phyloP scores from a whole-genome alignment of 129 eudicot genomes.

The sunflower (Helianthus annuus) region DNA sequence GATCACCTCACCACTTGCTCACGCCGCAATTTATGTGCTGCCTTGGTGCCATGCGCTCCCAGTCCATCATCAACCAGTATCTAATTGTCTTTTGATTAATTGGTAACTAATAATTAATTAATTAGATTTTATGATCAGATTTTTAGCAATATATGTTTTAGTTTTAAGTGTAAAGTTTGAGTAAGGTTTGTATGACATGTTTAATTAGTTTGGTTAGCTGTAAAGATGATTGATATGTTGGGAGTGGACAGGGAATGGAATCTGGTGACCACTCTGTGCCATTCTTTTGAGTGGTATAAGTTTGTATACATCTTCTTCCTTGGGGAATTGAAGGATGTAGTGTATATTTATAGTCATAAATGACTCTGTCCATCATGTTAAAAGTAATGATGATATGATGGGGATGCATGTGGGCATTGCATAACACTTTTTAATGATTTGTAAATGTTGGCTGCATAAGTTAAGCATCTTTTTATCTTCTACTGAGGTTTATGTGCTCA shows the following conservation, averaged over 20 bases:
- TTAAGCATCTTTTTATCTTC: conserved; percentile 28
- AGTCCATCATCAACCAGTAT: no score
- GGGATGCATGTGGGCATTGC: conserved; percentile 27
- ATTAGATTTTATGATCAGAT: conserved; percentile 23
- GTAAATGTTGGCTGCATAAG: conserved; percentile 32
- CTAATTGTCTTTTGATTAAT: no score
- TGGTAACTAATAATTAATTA: no score
- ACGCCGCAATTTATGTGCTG: conserved; percentile 52
- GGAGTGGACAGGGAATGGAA: conserved; percentile 36
- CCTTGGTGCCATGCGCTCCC: conserved; percentile 21
- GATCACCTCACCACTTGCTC: conserved; percentile 78
- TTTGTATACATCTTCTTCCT: conserved; percentile 24
- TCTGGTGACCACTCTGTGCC: conserved; percentile 30
- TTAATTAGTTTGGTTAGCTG: conserved; percentile 28
- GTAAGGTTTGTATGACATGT: background rate
- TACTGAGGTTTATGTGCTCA: conserved; percentile 14
- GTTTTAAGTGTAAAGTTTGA: no score
- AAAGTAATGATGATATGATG: conserved; percentile 26
- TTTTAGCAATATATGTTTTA: no score
- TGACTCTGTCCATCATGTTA: conserved; percentile 24
- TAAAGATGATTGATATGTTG: conserved; percentile 49
- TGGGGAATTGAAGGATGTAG: conserved; percentile 23
- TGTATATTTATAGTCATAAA: background rate
- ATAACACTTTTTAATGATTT: conserved; percentile 17
- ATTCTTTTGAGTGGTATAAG: conserved; percentile 26